phyloP scores from a whole-genome alignment of 768 basidiomycete species.

The Leccinellum albellum region DNA sequence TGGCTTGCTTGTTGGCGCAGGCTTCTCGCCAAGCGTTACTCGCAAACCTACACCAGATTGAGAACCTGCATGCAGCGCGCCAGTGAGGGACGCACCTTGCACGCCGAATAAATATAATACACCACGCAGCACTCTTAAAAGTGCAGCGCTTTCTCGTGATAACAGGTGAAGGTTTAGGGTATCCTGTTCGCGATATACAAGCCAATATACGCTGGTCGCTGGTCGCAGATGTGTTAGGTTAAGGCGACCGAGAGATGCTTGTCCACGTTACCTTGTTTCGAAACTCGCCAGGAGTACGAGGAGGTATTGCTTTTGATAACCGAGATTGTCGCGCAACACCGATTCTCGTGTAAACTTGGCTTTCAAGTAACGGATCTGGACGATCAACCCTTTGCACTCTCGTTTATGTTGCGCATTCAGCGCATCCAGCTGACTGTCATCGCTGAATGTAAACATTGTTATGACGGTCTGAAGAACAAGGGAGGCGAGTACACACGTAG shows the following conservation, averaged over 20 bases:
- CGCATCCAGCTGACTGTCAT: slow-evolving; percentile 49
- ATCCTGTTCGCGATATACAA: slow-evolving; percentile 74
- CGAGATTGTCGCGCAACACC: slow-evolving; percentile 67
- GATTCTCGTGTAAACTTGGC: slow-evolving; percentile 87
- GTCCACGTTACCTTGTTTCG: slow-evolving; percentile 57
- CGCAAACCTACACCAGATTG: slow-evolving; percentile 43
- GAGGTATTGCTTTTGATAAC: slow-evolving; percentile 87
- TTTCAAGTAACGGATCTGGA: slow-evolving; percentile 90
- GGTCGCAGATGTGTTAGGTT: slow-evolving; percentile 3
- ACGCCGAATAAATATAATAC: slow-evolving; percentile 63
- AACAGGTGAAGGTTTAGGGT: slow-evolving; percentile 42
- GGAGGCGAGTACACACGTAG: slow-evolving; percentile 41
- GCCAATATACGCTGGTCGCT: slow-evolving; percentile 73
- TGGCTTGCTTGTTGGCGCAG: slow-evolving; percentile 53
- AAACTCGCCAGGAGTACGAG: slow-evolving; percentile 65
- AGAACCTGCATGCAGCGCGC: slow-evolving; percentile 1
- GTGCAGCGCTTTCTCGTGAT: slow-evolving; percentile 41
- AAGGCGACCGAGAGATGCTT: background rate
- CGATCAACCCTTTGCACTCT: slow-evolving; percentile 87
- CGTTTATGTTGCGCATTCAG: slow-evolving; percentile 69
- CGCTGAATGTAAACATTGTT: slow-evolving; percentile 25
- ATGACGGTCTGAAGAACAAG: background rate
- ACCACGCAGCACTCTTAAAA: slow-evolving; percentile 54
- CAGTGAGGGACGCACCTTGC: slow-evolving; percentile 46
- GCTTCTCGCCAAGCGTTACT: slow-evolving; percentile 65